These are phyloP conservation scores for Suillus paluster DNA, from an alignment of 768 basidiomycete species.

Conservation along the genomic window DNA sequence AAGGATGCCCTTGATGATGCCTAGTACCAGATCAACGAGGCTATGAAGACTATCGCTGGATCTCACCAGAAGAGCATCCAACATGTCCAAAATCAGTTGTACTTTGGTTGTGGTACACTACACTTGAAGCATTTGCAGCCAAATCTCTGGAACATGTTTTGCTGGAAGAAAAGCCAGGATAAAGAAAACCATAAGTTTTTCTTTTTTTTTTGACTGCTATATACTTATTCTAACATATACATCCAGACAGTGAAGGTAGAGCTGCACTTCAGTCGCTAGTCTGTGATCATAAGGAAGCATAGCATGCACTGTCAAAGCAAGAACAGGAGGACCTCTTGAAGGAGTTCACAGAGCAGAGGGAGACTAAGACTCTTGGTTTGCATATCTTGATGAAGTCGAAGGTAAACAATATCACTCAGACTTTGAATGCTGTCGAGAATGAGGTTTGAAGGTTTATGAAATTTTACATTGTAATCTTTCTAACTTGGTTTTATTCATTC, in stretches of 20 bases:
- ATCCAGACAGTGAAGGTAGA: neutral
- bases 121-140: neutral
- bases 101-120: slow-evolving; percentile 2
- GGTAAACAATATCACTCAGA: slow-evolving; percentile 16
- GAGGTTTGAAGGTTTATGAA: slow-evolving; percentile 6
- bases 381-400: slow-evolving; percentile 8
- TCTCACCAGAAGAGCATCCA: slow-evolving; percentile 11
- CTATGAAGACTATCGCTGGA: slow-evolving; percentile 8
- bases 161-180: slow-evolving; percentile 11
- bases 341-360: slow-evolving; percentile 1
- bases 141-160: slow-evolving; percentile 13
- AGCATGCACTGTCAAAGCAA: neutral
- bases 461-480: neutral
- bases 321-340: neutral
- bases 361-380: neutral
- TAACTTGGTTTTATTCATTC: too few relatives aligned
- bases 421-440: slow-evolving; percentile 11
- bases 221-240: neutral
- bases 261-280: neutral
- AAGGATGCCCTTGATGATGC: slow-evolving; percentile 10
- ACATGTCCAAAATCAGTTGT: slow-evolving; percentile 7
- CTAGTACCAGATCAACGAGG: slow-evolving; percentile 11
- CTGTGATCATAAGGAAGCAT: neutral
- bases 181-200: neutral
- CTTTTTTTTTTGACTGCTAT: neutral